Evolutionary conservation across 208 protist species (phyloP).

Genomic region (Perkinsela sp.): DNA sequence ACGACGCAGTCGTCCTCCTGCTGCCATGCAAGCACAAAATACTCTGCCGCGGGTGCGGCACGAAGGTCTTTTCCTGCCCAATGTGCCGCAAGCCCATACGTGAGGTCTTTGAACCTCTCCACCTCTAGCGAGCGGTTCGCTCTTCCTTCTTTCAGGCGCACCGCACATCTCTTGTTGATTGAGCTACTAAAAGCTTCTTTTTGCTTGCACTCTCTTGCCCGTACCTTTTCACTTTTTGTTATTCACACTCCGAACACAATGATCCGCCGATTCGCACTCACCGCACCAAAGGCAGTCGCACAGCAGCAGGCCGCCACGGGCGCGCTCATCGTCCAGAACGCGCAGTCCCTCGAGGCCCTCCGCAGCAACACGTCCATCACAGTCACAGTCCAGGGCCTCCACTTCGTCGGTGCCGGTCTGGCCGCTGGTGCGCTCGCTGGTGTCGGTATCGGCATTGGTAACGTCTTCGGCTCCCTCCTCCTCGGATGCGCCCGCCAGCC

Average conservation of each 20-base stretch:
- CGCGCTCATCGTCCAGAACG: background rate
- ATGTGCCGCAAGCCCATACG: slow-evolving; percentile 27
- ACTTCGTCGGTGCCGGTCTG: slow-evolving; percentile 62
- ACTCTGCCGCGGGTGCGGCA: slow-evolving; percentile 30
- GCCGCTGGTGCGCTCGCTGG: slow-evolving; percentile 57
- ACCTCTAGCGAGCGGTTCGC: slow-evolving; percentile 11
- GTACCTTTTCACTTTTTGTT: too few species aligned
- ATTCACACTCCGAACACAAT: too few species aligned
- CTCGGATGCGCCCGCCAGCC: slow-evolving; percentile 54
- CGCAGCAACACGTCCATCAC: slow-evolving; percentile 42
- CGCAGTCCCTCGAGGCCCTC: slow-evolving; percentile 8
- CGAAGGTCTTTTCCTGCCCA: slow-evolving; percentile 17
- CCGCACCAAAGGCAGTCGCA: background rate
- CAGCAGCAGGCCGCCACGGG: background rate
- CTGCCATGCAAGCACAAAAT: slow-evolving; percentile 51
- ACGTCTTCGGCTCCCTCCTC: slow-evolving; percentile 50
- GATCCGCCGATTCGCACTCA: background rate
- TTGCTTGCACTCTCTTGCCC: too few species aligned
- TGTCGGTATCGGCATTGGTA: slow-evolving; percentile 62
- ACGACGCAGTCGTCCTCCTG: slow-evolving; percentile 31
- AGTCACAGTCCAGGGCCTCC: slow-evolving; percentile 56
- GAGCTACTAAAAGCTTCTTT: too few species aligned
- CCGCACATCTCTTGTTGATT: too few species aligned
- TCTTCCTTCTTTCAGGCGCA: too few species aligned
- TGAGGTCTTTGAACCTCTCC: slow-evolving; percentile 49